phyloP scores from a whole-genome alignment of 2,329 filamentous ascomycete species.

The Colletotrichum zoysiae region DNA sequence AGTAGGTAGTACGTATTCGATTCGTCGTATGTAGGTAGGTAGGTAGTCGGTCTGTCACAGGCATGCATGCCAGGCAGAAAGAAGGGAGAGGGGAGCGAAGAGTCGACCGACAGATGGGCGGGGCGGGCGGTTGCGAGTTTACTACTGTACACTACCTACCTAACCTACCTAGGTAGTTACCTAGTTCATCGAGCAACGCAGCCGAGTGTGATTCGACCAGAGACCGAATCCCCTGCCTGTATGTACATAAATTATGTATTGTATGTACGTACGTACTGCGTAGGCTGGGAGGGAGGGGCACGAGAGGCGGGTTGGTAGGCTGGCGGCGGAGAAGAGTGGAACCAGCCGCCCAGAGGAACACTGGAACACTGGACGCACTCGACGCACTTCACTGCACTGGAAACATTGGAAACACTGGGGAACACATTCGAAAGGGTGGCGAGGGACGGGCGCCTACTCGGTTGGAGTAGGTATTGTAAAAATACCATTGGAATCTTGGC shows the following conservation, averaged over 20 bases:
- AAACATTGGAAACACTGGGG: too few relatives aligned
- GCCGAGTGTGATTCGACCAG: constrained; percentile 35
- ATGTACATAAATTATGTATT: background rate
- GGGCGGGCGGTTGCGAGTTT: constrained; percentile 30
- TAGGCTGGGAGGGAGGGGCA: background rate
- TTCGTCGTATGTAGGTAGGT: too few relatives aligned
- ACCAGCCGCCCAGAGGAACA: constrained; percentile 7
- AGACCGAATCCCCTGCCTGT: constrained; percentile 17
- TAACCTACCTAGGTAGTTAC: too few relatives aligned
- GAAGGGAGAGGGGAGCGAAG: constrained; percentile 1
- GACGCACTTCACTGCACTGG: too few relatives aligned
- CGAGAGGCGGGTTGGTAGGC: constrained; percentile 20
- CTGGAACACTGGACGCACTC: background rate
- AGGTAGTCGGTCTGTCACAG: background rate
- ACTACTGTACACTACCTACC: too few relatives aligned
- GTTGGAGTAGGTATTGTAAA: too few relatives aligned
- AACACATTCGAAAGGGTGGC: background rate
- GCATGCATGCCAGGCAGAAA: background rate
- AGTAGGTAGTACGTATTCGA: background rate
- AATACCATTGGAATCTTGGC: too few relatives aligned
- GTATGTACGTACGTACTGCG: background rate
- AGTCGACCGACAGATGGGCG: constrained; percentile 13
- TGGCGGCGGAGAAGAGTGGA: constrained; percentile 27
- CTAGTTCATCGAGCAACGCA: constrained; percentile 31
- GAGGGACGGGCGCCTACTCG: background rate